These are phyloP conservation scores for Phytophthora citricola DNA, from an alignment of 352 stramenopile species.

Conservation along the genomic window DNA sequence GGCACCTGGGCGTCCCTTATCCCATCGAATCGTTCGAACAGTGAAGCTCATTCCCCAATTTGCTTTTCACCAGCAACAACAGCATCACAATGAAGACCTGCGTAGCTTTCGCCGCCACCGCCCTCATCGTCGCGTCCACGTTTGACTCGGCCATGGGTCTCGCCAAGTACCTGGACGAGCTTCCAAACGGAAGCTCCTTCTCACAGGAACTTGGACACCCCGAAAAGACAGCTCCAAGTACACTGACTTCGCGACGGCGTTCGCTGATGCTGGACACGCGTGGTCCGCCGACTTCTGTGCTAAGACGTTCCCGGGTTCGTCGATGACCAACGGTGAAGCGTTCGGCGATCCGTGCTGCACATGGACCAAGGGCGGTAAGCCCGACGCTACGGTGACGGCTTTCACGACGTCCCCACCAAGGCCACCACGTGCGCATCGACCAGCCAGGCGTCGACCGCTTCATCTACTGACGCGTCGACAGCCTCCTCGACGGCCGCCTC, in stretches of 20 bases:
- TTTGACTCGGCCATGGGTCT: constrained; percentile 22
- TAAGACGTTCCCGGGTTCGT: constrained; percentile 30
- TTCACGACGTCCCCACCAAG: constrained; percentile 33
- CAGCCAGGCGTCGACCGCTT: constrained; percentile 9
- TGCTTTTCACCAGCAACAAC: constrained; percentile 7
- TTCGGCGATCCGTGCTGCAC: constrained; percentile 67
- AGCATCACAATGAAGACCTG: constrained; percentile 26
- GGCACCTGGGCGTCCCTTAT: not conserved
- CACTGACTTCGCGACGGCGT: constrained; percentile 46
- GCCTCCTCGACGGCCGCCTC: constrained; percentile 11
- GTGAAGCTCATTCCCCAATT: constrained; percentile 26
- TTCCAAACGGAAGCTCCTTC: constrained; percentile 53
- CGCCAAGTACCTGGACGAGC: constrained; percentile 35
- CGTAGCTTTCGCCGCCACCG: constrained; percentile 18
- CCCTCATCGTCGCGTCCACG: constrained; percentile 26
- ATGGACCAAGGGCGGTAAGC: constrained; percentile 41
- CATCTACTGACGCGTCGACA: constrained; percentile 5
- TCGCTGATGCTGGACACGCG: constrained; percentile 22
- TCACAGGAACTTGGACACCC: constrained; percentile 47
- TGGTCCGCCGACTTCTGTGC: constrained; percentile 34
- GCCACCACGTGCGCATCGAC: constrained; percentile 28
- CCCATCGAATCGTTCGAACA: not conserved
- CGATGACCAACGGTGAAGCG: constrained; percentile 47
- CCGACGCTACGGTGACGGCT: constrained; percentile 45
- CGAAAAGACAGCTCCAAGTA: constrained; percentile 32